Base-by-base conservation (phyloP, 495 filamentous ascomycete genomes). In the Friedmanniomyces simplex region DNA sequence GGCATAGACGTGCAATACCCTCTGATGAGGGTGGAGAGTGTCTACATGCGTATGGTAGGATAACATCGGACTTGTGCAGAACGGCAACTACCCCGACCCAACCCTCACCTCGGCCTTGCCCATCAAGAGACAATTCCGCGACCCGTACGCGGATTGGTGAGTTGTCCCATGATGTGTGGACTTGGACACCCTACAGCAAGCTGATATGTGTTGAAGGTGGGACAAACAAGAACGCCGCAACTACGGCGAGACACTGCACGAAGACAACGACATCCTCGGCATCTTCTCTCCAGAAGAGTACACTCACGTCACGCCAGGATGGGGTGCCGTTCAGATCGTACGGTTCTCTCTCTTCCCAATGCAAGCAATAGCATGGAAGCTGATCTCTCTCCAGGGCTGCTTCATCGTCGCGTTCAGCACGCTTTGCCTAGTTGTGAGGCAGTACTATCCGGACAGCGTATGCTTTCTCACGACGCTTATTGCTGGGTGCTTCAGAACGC, bases 191-290 rank as follows among this genome's bases (percentile, higher is more conserved):
- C n/a, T n/a, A 49, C 6, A 2, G 28, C 10, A 10, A 32, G 46
- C 46, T 49, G 20, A 49, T 21, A 24, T 21, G 46, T 49, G 16
- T 2, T 16, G 13, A 1, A 97, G 90, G 89, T 97, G 91, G 91
- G 91, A 97, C 72, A 86, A 89, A 76, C 91, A 97, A 68, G 91
- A 96, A 70, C 86, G 91, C 64, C 83, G 91, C 57, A 96, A 97
- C 76, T 99, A 84, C 64, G 89, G 89, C 66, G 94, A 99, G 72
- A 86, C 90, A 3, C 82, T 95, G 26, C 91, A 99, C 71, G 94
- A 99, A 73, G 94, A 99, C 72, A 84, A 97, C 67, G 94, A 99
- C 70, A 82, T 96, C 53, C 78, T 97, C 21, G 91, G 91, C 66
- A 83, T 95, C 55, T 91, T 99, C 74, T 84, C 86, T 50, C 81